Base-by-base conservation (phyloP, 2,329 filamentous ascomycete genomes). In the Aspergillus fumigatiaffinis region DNA sequence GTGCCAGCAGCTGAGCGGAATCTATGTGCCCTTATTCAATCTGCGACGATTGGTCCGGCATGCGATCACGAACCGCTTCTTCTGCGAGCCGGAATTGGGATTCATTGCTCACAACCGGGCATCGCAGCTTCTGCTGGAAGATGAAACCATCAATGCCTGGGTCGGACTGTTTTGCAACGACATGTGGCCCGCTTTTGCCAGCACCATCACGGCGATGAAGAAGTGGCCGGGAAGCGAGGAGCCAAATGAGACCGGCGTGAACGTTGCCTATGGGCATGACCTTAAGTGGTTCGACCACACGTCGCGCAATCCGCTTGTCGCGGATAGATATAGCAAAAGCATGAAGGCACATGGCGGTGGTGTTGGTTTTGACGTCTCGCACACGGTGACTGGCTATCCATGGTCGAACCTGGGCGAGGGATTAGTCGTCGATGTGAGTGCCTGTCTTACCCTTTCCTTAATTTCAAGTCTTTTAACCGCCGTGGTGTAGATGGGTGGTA, bases 401-500 rank as follows among this genome's bases (percentile, higher is more conserved):
- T 60, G 59, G 59, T 51, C 46, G 12, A 44, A 38, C 17, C 42
- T 59, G 21, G 56, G 53, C 5, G 49, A 52, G 42, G 53, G 46
- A 14, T 52, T 51, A 4, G 54, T 60, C 5, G 48, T 59, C 23
- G 56, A 60, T 29, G 59, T 59, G 17, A 32, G 59, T 42, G 25
- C 25, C 25, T 25, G 25, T 17, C 21, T 50, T n/a, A n/a, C n/a
- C 3, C 3, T 4, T 0, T 46, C 9, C 9, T n/a, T 32, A 4
- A 3, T 42, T 41, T 7, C 10, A 17, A 29, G 21, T 17, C 25
- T 25, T 25, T 25, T 25, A 25, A 25, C 25, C 25, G n/a, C 3
- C 25, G 25, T 48, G 41, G 41, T 52, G n/a, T n/a, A 59, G 59
- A 42, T 60, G 17, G 59, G 59, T 3, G 59, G 59, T 3, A 59